Evolutionary conservation across 2,329 filamentous ascomycete genomes (phyloP).

Genomic region (Aspergillus texensis): DNA sequence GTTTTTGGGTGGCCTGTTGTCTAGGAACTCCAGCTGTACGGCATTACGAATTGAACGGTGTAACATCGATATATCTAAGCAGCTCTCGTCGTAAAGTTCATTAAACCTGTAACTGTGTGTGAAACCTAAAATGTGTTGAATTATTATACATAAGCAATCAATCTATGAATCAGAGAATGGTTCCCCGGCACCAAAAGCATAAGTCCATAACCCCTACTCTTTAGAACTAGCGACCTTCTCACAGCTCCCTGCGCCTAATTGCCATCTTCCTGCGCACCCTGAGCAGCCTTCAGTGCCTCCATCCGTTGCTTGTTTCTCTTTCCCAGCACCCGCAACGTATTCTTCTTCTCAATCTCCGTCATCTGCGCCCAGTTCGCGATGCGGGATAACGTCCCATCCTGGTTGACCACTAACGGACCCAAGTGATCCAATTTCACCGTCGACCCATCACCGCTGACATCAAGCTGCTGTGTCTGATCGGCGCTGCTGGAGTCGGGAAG

Average conservation of each 20-base stretch:
- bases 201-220: background rate
- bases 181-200: background rate
- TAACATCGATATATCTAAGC: background rate
- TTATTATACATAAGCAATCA: background rate
- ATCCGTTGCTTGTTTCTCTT: constrained; percentile 69
- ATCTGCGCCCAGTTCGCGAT: constrained; percentile 75
- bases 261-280: constrained; percentile 2
- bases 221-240: background rate
- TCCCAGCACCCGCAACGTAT: constrained; percentile 67
- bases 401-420: constrained; percentile 74
- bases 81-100: background rate
- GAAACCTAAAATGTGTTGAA: background rate
- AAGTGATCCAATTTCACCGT: constrained; percentile 66
- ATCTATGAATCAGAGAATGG: background rate
- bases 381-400: constrained; percentile 69
- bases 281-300: constrained; percentile 53
- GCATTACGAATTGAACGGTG: background rate
- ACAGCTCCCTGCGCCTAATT: background rate
- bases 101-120: background rate
- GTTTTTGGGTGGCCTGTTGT: background rate
- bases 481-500: constrained; percentile 74
- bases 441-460: constrained; percentile 51
- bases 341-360: constrained; percentile 67
- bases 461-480: constrained; percentile 85
- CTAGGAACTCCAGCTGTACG: background rate